Base-by-base conservation (phyloP, 140 eudicot genomes). In the Bidens hawaiensis region DNA sequence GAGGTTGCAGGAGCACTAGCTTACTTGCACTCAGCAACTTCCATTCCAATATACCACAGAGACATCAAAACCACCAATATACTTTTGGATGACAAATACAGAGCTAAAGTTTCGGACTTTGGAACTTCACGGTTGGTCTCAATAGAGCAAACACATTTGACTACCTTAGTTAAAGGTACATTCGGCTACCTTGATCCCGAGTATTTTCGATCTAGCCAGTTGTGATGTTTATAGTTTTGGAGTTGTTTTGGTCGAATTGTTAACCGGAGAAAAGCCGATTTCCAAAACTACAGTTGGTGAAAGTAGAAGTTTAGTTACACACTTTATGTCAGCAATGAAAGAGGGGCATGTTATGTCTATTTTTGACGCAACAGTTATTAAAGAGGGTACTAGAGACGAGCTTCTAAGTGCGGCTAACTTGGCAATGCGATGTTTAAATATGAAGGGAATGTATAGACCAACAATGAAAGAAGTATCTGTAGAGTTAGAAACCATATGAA, bases 291-390 rank as follows among this genome's bases (percentile, higher is more conserved):
- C 31, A 13, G 33, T 59, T 19, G 65, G 65, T 11, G 65, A 18
- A 59, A 19, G 5, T 34, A 34, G 65, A 59, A 59, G 55, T 43
- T 62, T 68, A 48, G 67, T 62, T 25, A 47, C 66, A 24, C 50
- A 52, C 19, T 75, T 75, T 53, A 41, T 68, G 9, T 45, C 27
- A 19, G 46, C 64, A 2, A 30, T 68, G 71, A 67, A 68, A 62
- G 60, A 61, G 4, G 41, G 47, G 8, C 13, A 21, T 9, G 31
- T 55, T 10, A 15, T 60, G 40, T 19, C 30, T 3, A 34, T 36
- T 36, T 11, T 60, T 18, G 30, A 66, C 16, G 23, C 42, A 36
- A 0, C 13, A 11, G 48, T 34, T 10, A 60, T 21, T 11, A 36
- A 21, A 36, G 30, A 34, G 17, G 31, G 30, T 34, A 10, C 19